phyloP scores from a whole-genome alignment of 2,329 filamentous ascomycete genomes.

The Tolypocladium guangdongense region DNA sequence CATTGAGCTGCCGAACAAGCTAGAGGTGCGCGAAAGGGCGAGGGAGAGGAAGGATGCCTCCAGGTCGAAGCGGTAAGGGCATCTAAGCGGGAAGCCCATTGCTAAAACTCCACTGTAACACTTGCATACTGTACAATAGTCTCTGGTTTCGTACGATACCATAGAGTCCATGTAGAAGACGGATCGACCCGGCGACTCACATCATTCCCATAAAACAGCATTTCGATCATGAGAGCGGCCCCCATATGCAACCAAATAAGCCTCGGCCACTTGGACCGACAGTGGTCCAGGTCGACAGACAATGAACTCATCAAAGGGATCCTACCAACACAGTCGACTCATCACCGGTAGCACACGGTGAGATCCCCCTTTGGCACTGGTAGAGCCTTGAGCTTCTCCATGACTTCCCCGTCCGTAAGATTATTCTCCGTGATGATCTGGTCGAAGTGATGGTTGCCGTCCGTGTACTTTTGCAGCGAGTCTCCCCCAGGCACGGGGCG shows the following conservation, averaged over 20 bases:
- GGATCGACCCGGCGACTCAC: not conserved
- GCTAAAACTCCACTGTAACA: not conserved
- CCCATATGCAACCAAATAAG: not conserved
- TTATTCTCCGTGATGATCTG: constrained; percentile 72
- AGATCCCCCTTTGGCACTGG: constrained; percentile 40
- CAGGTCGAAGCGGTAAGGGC: not conserved
- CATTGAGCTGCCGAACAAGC: constrained; percentile 28
- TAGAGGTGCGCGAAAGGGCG: constrained; percentile 18
- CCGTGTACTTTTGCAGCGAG: constrained; percentile 55
- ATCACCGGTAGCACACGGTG: constrained; percentile 42
- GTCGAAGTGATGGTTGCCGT: constrained; percentile 69
- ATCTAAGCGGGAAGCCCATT: not conserved
- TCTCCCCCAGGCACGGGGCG: constrained; percentile 29
- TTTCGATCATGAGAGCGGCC: not conserved
- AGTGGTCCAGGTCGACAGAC: no score
- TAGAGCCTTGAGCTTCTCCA: constrained; percentile 53
- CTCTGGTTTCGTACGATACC: not conserved
- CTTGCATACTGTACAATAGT: not conserved
- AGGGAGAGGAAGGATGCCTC: constrained; percentile 4
- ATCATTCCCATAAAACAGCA: not conserved
- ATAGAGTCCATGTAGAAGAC: not conserved
- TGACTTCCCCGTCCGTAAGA: constrained; percentile 57
- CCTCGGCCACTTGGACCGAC: not conserved
- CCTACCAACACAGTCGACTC: not conserved
- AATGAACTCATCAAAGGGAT: not conserved